Conservation (phyloP, 1,139 yeast species). For the Blastobotrys aristatus region DNA sequence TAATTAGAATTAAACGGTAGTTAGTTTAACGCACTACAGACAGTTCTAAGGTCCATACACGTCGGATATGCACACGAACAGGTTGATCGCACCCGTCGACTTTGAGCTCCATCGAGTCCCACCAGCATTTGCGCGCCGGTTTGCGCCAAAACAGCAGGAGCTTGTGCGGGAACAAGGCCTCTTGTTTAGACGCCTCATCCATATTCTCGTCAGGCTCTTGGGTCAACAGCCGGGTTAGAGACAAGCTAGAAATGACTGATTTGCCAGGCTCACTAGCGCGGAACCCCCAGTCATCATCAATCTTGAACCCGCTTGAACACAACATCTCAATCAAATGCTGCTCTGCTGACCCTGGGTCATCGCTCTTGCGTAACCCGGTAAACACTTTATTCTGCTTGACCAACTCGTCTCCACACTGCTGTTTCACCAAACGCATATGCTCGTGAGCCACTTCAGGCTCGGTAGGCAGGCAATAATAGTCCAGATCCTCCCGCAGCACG, state of each 20-base stretch:
- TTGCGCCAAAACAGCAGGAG: conserved; percentile 91
- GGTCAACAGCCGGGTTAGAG: conserved; percentile 60
- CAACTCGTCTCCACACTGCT: conserved; percentile 62
- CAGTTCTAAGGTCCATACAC: conserved; percentile 84
- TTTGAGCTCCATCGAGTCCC: conserved; percentile 62
- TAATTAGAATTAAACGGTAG: no score
- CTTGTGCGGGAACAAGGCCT: conserved; percentile 55
- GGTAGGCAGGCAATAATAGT: conserved; percentile 79
- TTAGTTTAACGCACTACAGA: conserved; percentile 2
- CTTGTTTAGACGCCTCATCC: conserved; percentile 23
- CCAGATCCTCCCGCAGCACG: conserved; percentile 89
- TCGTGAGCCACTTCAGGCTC: conserved; percentile 34
- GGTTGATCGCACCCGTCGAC: conserved; percentile 42
- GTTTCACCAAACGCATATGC: conserved; percentile 57
- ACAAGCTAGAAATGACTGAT: conserved; percentile 79
- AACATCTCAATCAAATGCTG: conserved; percentile 93
- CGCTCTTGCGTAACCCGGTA: conserved; percentile 52
- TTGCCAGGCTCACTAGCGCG: conserved; percentile 80
- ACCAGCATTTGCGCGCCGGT: conserved; percentile 99
- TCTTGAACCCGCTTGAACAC: conserved; percentile 78
- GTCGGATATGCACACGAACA: conserved; percentile 61
- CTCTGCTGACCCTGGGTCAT: conserved; percentile 82
- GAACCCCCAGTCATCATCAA: conserved; percentile 77
- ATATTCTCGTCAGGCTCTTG: conserved; percentile 12
- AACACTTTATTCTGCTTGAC: conserved; percentile 59